Evolutionary conservation across 441 rosid species (phyloP).

Genomic region (Pelargonium citronellum): DNA sequence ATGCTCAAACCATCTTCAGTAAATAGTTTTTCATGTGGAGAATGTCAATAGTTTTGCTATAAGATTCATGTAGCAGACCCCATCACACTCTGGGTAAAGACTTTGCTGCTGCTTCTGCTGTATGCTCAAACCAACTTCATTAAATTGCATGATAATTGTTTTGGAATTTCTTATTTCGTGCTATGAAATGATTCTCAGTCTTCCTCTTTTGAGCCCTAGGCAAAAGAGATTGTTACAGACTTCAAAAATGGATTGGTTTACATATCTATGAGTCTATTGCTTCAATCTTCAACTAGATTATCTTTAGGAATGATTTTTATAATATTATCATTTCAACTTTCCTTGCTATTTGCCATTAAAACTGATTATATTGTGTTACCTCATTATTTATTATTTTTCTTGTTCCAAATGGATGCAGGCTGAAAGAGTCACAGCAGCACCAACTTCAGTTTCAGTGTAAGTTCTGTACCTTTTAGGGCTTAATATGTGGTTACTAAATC

Average conservation of each 20-base stretch:
- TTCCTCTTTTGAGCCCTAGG: not conserved
- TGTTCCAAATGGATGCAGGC: constrained; percentile 48
- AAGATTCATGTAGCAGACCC: not conserved
- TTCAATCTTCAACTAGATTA: not conserved
- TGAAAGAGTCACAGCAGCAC: constrained; percentile 55
- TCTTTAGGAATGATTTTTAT: not conserved
- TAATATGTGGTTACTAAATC: not conserved
- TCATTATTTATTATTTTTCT: constrained; percentile 14
- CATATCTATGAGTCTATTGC: not conserved
- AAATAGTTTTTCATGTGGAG: not conserved
- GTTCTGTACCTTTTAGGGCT: constrained; percentile 25
- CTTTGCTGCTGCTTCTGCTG: not conserved
- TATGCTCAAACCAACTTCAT: constrained; percentile 1
- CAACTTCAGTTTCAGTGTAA: constrained; percentile 90
- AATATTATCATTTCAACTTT: not conserved
- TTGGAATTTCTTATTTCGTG: not conserved
- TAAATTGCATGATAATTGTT: not conserved
- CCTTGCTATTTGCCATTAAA: not conserved
- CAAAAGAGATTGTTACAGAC: not conserved
- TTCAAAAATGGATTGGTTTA: not conserved
- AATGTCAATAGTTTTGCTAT: not conserved
- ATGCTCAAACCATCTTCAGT: not conserved
- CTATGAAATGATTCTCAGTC: not conserved
- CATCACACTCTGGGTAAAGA: not conserved
- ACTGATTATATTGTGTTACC: constrained; percentile 9